Conservation (phyloP, 2,329 filamentous ascomycete genomes). For the Fusarium sp. region DNA sequence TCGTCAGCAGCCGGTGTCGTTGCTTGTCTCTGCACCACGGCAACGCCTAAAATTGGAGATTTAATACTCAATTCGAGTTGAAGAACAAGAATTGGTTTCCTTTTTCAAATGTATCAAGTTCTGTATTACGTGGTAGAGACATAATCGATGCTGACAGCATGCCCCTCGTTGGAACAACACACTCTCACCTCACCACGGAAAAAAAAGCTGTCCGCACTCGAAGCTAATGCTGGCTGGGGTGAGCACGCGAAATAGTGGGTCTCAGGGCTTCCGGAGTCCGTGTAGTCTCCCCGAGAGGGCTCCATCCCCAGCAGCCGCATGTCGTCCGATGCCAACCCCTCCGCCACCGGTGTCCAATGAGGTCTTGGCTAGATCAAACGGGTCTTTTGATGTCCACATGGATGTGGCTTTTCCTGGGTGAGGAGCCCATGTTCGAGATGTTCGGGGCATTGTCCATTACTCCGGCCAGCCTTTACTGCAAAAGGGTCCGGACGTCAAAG, state of each 20-base stretch:
- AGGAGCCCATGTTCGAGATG: neutral
- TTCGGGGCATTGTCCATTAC: constrained; percentile 17
- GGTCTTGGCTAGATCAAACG: constrained; percentile 9
- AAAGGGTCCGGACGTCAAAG: neutral
- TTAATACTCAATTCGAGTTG: neutral
- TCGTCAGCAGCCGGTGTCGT: constrained; percentile 10
- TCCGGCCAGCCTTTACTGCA: neutral
- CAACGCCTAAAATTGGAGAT: neutral
- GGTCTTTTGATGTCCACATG: constrained; percentile 8
- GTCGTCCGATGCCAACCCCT: constrained; percentile 17
- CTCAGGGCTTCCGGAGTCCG: constrained; percentile 17
- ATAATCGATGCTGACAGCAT: neutral
- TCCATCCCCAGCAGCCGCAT: constrained; percentile 23
- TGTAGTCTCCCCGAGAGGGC: constrained; percentile 27
- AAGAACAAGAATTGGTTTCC: neutral
- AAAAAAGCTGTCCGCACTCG: constrained; percentile 8
- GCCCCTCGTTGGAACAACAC: neutral
- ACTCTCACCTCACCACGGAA: neutral
- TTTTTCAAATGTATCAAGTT: neutral
- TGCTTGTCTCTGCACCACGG: constrained; percentile 6
- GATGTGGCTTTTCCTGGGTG: constrained; percentile 10
- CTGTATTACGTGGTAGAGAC: neutral
- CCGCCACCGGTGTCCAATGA: constrained; percentile 25
- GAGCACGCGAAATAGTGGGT: constrained; percentile 12
- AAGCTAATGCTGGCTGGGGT: constrained; percentile 26